phyloP scores from a whole-genome alignment of 2,329 filamentous ascomycete species.

The Catunica adiposa region DNA sequence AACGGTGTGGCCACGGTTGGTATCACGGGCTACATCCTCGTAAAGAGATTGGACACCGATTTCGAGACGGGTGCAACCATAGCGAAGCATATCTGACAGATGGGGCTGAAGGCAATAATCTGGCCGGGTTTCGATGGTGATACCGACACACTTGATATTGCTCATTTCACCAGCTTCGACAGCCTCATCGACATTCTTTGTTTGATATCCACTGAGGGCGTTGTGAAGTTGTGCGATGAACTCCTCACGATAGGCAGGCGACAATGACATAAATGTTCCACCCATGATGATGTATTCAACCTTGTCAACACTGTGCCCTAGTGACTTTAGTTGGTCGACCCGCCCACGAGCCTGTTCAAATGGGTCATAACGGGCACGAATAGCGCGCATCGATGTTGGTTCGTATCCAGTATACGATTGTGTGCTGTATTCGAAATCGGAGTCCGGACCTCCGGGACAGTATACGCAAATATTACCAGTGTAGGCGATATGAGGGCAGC shows the following conservation, averaged over 20 bases:
- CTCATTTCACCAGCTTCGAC: slow-evolving; percentile 92
- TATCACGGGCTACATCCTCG: slow-evolving; percentile 95
- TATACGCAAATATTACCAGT: slow-evolving; percentile 99
- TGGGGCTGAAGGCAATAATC: slow-evolving; percentile 97
- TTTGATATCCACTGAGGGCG: slow-evolving; percentile 88
- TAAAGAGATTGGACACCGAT: slow-evolving; percentile 94
- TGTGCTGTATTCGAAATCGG: slow-evolving; percentile 97
- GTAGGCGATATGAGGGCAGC: slow-evolving; percentile 94
- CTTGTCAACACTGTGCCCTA: slow-evolving; percentile 95
- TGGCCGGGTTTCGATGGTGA: slow-evolving; percentile 92
- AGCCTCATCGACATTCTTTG: slow-evolving; percentile 84
- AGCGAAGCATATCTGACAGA: slow-evolving; percentile 88
- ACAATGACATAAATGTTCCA: slow-evolving; percentile 94
- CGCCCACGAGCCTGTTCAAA: slow-evolving; percentile 93
- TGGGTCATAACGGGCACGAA: slow-evolving; percentile 89
- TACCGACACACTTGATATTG: slow-evolving; percentile 92
- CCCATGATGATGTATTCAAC: slow-evolving; percentile 99
- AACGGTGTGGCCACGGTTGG: slow-evolving; percentile 91
- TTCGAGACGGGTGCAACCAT: slow-evolving; percentile 87
- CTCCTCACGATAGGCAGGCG: slow-evolving; percentile 73
- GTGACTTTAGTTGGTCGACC: slow-evolving; percentile 88
- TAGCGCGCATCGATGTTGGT: slow-evolving; percentile 95
- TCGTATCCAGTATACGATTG: slow-evolving; percentile 98
- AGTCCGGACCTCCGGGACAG: slow-evolving; percentile 91
- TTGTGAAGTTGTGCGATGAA: slow-evolving; percentile 97